phyloP scores from a whole-genome alignment of 2,329 filamentous ascomycete genomes.

The Penicillium expansum region DNA sequence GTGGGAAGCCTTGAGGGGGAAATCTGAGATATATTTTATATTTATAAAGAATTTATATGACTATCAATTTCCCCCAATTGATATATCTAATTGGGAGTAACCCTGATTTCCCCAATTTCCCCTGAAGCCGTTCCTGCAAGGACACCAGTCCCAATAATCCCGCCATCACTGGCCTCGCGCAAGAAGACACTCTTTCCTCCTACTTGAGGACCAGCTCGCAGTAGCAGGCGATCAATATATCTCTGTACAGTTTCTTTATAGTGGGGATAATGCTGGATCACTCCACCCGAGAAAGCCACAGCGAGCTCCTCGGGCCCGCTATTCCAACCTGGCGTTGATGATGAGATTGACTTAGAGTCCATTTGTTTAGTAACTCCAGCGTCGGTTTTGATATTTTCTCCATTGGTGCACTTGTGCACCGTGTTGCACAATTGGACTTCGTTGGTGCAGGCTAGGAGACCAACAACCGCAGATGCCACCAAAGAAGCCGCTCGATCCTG shows the following conservation, averaged over 20 bases:
- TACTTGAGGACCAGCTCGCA: conserved; percentile 40
- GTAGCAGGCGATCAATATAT: conserved; percentile 59
- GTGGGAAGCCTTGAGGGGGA: background rate
- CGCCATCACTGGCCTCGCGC: conserved; percentile 51
- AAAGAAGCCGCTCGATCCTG: conserved; percentile 68
- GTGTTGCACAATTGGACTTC: conserved; percentile 53
- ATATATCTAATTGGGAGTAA: background rate
- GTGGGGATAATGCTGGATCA: conserved; percentile 71
- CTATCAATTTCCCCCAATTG: no score
- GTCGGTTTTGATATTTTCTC: background rate
- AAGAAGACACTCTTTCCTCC: conserved; percentile 50
- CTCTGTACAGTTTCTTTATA: conserved; percentile 65
- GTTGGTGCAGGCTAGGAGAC: conserved; percentile 62
- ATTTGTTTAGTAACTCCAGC: conserved; percentile 7
- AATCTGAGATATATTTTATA: background rate
- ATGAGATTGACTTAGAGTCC: conserved; percentile 4
- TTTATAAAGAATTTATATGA: no score
- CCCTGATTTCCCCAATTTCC: conserved; percentile 30
- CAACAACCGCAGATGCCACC: conserved; percentile 66
- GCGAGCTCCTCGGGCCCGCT: conserved; percentile 57
- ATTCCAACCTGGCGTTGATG: conserved; percentile 27
- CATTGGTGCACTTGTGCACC: background rate
- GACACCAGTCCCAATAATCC: conserved; percentile 53
- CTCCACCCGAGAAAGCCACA: conserved; percentile 74
- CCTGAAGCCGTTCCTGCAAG: conserved; percentile 46